phyloP scores from a whole-genome alignment of 2,329 filamentous ascomycete genomes.

The Botrytis tulipae region DNA sequence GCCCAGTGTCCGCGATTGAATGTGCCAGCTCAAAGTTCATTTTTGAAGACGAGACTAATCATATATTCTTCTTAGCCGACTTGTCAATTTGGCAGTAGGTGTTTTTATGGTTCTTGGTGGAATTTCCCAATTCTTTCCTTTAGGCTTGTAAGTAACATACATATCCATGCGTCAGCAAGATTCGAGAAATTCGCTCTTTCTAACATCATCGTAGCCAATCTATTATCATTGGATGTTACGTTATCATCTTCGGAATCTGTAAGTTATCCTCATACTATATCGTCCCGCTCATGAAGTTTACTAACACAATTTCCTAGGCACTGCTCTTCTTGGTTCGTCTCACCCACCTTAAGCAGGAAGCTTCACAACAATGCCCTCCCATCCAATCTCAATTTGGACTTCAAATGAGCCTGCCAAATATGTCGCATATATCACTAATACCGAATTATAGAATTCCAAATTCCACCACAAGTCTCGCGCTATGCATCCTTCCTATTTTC shows the following conservation, averaged over 20 bases:
- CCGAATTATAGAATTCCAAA: constrained; percentile 72
- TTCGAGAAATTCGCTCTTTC: not conserved
- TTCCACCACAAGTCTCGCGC: constrained; percentile 85
- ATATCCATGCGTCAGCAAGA: constrained; percentile 29
- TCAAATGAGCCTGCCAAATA: not conserved
- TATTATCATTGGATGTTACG: constrained; percentile 79
- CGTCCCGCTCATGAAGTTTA: constrained; percentile 13
- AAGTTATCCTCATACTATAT: constrained; percentile 41
- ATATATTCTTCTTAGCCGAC: constrained; percentile 60
- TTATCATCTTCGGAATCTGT: constrained; percentile 88
- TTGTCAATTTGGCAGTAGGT: constrained; percentile 88
- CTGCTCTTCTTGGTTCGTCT: constrained; percentile 59
- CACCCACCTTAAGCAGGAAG: constrained; percentile 23
- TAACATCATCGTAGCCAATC: constrained; percentile 52
- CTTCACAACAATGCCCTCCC: constrained; percentile 1
- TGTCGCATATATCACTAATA: not conserved
- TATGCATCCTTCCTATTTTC: constrained; percentile 98
- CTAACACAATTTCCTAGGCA: constrained; percentile 48
- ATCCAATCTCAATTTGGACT: not conserved
- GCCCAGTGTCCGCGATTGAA: constrained; percentile 25
- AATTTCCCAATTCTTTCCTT: constrained; percentile 64
- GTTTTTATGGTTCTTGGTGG: constrained; percentile 86
- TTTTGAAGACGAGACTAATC: constrained; percentile 33
- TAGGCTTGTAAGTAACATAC: constrained; percentile 30
- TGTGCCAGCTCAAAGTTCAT: not conserved